Conservation (phyloP, 116 monocot species). For the Dioscorea cayenensis region DNA sequence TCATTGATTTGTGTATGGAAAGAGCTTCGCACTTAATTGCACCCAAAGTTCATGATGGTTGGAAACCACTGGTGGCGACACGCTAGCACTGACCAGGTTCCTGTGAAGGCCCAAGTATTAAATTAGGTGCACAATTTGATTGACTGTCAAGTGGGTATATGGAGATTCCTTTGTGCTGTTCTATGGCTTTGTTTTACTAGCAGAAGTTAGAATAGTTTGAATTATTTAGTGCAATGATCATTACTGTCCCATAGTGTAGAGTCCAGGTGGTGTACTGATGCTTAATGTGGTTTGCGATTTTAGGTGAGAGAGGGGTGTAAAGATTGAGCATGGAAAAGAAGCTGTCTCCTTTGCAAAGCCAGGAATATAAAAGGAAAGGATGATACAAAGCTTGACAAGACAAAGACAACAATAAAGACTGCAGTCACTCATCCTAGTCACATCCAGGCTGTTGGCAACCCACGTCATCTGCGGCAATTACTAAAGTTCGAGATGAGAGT, state of each 20-base stretch:
- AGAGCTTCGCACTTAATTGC: no score
- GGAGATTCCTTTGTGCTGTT: background rate
- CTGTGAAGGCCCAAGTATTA: no score
- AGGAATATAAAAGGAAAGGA: conserved; percentile 72
- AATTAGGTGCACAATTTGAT: no score
- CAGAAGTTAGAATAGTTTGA: background rate
- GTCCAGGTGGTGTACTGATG: no score
- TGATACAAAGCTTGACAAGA: conserved; percentile 74
- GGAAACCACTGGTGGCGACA: no score
- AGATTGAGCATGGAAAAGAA: conserved; percentile 95
- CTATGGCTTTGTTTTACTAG: background rate
- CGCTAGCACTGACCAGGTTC: no score
- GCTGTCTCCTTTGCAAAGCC: conserved; percentile 68
- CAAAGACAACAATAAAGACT: conserved; percentile 75
- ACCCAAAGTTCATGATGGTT: no score
- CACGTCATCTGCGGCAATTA: conserved; percentile 91
- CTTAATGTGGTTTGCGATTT: background rate
- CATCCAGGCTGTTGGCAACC: conserved; percentile 85
- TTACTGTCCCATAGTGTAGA: background rate
- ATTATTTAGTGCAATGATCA: background rate
- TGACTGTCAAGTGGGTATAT: no score
- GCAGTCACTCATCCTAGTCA: conserved; percentile 75
- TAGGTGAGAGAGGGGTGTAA: conserved; percentile 84
- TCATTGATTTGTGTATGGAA: no score
- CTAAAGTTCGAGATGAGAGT: conserved; percentile 76